phyloP scores from a whole-genome alignment of 441 rosid species.

The Jatropha multifida region DNA sequence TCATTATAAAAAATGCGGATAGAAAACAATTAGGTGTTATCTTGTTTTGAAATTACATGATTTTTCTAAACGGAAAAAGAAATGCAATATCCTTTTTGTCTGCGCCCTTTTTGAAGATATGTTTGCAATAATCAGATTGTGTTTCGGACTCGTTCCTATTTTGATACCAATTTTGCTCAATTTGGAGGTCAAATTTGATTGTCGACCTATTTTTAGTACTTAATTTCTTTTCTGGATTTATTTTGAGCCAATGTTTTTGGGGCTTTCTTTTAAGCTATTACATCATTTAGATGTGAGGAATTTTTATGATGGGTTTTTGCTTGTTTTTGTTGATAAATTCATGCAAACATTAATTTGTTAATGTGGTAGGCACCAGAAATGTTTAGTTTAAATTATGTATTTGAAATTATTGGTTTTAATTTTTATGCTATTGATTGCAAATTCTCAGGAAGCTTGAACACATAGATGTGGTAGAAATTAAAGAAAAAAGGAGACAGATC shows the following conservation, averaged over 20 bases:
- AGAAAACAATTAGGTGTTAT: constrained; percentile 24
- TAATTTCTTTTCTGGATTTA: neutral
- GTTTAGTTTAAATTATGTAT: neutral
- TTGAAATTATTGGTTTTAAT: neutral
- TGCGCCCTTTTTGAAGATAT: neutral
- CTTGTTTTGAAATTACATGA: neutral
- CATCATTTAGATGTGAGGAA: neutral
- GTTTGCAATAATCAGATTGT: constrained; percentile 16
- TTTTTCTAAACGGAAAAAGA: neutral
- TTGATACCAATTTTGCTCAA: neutral
- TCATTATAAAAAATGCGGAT: constrained; percentile 59
- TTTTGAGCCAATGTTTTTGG: neutral
- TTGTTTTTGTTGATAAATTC: neutral
- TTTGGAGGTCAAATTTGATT: constrained; percentile 7
- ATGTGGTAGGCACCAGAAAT: neutral
- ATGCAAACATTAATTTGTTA: neutral
- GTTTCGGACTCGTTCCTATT: neutral
- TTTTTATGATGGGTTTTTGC: neutral
- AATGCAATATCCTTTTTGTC: neutral
- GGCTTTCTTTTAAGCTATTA: neutral
- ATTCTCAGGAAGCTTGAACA: too few relatives aligned
- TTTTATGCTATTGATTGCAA: neutral
- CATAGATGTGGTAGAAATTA: too few relatives aligned
- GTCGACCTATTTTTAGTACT: neutral
- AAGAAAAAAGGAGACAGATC: too few relatives aligned